Evolutionary conservation across 768 basidiomycete genomes (phyloP).

Genomic region (Tephrocybe sp.): DNA sequence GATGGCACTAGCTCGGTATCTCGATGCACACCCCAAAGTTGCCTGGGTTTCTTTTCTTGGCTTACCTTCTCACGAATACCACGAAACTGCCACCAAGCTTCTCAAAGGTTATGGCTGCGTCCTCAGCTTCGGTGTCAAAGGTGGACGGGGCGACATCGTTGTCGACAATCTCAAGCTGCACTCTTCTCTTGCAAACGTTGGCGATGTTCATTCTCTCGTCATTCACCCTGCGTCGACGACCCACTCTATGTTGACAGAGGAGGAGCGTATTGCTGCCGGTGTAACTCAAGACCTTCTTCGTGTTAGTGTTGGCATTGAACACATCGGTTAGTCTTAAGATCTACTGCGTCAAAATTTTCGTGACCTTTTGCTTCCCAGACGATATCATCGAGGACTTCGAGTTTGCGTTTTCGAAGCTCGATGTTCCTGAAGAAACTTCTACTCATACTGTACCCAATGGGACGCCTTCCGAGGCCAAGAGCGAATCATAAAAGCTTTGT

Average conservation of each 20-base stretch:
- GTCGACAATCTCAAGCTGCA: slow-evolving; percentile 40
- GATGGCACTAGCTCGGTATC: slow-evolving; percentile 38
- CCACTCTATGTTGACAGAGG: slow-evolving; percentile 51
- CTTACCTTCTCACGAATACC: slow-evolving; percentile 48
- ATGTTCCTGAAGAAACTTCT: not conserved
- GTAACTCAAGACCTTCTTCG: slow-evolving; percentile 61
- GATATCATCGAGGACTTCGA: slow-evolving; percentile 14
- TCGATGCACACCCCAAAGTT: slow-evolving; percentile 55
- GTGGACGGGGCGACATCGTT: slow-evolving; percentile 29
- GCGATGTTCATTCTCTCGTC: slow-evolving; percentile 60
- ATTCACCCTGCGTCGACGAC: slow-evolving; percentile 68
- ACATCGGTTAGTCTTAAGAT: slow-evolving; percentile 11
- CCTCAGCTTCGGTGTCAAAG: slow-evolving; percentile 63
- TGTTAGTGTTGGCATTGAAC: slow-evolving; percentile 31
- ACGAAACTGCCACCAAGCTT: slow-evolving; percentile 45
- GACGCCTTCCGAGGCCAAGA: too few relatives aligned
- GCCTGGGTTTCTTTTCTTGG: slow-evolving; percentile 69
- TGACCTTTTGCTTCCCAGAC: slow-evolving; percentile 5
- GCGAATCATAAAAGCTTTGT: not conserved
- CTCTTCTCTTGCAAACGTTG: slow-evolving; percentile 36
- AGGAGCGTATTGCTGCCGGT: slow-evolving; percentile 51
- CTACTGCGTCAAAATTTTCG: not conserved
- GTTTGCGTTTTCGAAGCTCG: slow-evolving; percentile 2
- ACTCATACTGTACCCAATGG: not conserved
- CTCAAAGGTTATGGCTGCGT: slow-evolving; percentile 58